A percentile compares a stretch with the other conserved stretches of the same genome.
phyloP scores from a whole-genome alignment of 1,139 yeast species.

The Pneumocystis oryctolagi region DNA sequence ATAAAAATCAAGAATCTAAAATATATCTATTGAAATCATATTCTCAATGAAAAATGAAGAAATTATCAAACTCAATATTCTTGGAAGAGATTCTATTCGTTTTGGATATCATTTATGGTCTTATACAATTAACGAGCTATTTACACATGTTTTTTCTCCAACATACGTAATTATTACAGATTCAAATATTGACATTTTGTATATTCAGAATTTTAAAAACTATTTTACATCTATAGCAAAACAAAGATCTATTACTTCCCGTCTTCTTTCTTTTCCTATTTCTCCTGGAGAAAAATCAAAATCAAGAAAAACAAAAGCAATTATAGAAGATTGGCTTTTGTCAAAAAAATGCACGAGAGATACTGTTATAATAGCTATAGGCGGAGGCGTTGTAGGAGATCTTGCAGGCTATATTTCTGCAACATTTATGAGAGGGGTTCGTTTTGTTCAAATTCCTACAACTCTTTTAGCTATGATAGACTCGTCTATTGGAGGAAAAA shows the following conservation, averaged over 20 bases:
- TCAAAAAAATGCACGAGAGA: slow-evolving; percentile 89
- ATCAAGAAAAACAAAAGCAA: slow-evolving; percentile 76
- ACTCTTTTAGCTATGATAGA: slow-evolving; percentile 94
- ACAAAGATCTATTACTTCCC: slow-evolving; percentile 31
- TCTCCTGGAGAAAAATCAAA: slow-evolving; percentile 92
- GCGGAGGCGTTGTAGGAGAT: slow-evolving; percentile 96
- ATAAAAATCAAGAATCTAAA: neutral
- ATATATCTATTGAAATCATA: neutral
- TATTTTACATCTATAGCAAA: slow-evolving; percentile 14
- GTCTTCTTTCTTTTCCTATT: slow-evolving; percentile 59
- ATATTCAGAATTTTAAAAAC: slow-evolving; percentile 26
- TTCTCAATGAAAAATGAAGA: slow-evolving; percentile 1
- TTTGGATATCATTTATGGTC: slow-evolving; percentile 73
- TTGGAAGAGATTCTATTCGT: slow-evolving; percentile 75
- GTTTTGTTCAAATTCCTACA: slow-evolving; percentile 89
- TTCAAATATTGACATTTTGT: slow-evolving; percentile 39
- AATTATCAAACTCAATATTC: slow-evolving; percentile 24
- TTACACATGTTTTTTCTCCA: slow-evolving; percentile 54
- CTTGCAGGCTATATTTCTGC: slow-evolving; percentile 99
- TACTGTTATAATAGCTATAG: slow-evolving; percentile 84
- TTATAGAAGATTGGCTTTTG: slow-evolving; percentile 79
- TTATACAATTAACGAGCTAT: slow-evolving; percentile 59
- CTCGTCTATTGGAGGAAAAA: slow-evolving; percentile 95
- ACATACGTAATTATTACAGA: slow-evolving; percentile 89
- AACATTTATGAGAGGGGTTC: slow-evolving; percentile 95